These are phyloP conservation scores for Podospora anserina DNA, from an alignment of 495 filamentous ascomycete species.

Conservation along the genomic window DNA sequence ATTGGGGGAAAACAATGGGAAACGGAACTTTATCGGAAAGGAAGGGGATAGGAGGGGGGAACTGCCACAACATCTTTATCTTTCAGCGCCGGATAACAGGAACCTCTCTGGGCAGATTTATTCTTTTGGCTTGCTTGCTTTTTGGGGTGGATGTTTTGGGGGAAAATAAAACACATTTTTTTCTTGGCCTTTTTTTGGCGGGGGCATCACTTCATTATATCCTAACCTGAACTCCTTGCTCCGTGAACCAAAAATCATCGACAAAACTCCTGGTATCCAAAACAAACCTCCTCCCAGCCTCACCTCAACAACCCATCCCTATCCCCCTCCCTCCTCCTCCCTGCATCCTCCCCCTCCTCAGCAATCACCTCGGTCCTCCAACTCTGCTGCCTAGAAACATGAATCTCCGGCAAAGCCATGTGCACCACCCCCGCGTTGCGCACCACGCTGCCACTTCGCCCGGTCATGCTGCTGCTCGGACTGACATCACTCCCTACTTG, in stretches of 20 bases:
- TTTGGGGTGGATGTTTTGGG: background rate
- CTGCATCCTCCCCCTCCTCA: constrained; percentile 13
- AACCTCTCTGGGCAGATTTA: background rate
- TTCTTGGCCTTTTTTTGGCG: background rate
- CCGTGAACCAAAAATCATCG: background rate
- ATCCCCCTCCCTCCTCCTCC: constrained; percentile 13
- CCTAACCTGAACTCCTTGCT: background rate
- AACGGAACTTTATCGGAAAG: background rate
- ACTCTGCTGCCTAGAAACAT: constrained; percentile 22
- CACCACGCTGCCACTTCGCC: constrained; percentile 21
- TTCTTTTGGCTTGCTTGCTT: background rate
- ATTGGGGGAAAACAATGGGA: background rate
- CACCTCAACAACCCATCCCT: constrained; percentile 15
- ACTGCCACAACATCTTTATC: background rate
- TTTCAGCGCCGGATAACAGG: background rate
- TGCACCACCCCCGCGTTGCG: background rate
- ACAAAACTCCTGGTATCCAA: background rate
- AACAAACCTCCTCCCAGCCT: background rate
- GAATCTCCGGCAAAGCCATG: constrained; percentile 5
- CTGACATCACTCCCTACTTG: background rate
- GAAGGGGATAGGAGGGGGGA: background rate
- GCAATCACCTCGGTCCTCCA: constrained; percentile 25
- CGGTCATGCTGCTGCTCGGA: constrained; percentile 26
- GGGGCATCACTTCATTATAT: background rate
- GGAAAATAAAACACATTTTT: background rate